Conservation (phyloP, 129 eudicot species). For the Daucus carota region DH1_v3.0 NC_030388.2:20608501-20609000, state of each 20-base stretch:
- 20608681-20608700: constrained; percentile 63
- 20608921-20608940: no score
- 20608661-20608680: constrained; percentile 83
- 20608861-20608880: no score
- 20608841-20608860: no score
- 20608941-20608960: no score
- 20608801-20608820: no score
- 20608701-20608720: constrained; percentile 59
- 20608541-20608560: background rate
- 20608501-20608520: background rate
- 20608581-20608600: constrained; percentile 3
- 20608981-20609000: constrained; percentile 78
- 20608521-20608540: constrained; percentile 1
- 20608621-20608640: constrained; percentile 19
- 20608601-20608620: constrained; percentile 13
- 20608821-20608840: no score
- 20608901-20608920: no score
- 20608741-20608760: constrained; percentile 53
- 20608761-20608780: constrained; percentile 81
- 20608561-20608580: background rate
- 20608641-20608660: constrained; percentile 58
- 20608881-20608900: no score
- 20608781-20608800: no score
- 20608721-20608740: constrained; percentile 56
- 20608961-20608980: no score